Evolutionary conservation across 345 rosid genomes (phyloP), one percentile per base, ranked within the genome.

Genomic region (Combretum micranthum): DNA sequence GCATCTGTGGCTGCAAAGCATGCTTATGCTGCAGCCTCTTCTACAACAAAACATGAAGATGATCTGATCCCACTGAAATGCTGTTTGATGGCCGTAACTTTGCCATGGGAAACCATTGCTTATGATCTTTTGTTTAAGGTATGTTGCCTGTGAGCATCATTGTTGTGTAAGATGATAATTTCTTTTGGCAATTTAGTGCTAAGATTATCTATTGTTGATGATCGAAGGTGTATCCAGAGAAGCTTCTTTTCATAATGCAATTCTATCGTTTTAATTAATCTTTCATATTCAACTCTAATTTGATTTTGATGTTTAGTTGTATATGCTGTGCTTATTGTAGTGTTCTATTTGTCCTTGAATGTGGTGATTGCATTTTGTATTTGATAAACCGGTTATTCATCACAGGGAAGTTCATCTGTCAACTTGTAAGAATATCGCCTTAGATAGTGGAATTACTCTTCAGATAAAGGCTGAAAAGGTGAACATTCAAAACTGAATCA

Each of bases 81-180:
- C 81, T 85, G 97, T 61, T 78, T 94, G 53, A 94, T 94, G 97
- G 85, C 99, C 19, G 77, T 94, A 60, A 80, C 97, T 18, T 77
- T 94, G 70, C 96, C 97, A 0, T 90, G 99, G 99, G 97, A 90
- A 53, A 75, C 81, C 56, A 90, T 94, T 74, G 96, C 96, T 71
- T 75, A 80, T 62, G 97, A 94, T 78, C 96, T 94, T 60, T 70
- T 94, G 59, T 90, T 83, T 64, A 90, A 94, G 97, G 99, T 94
- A 60, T 70, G 68, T 50, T 64, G 37, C 25, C 47, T 18, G 18
- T 25, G 32, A 11, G 9, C 9, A 32, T 32, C 39, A 7, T 5
- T 32, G 9, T 32, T 32, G 6, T 7, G 9, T 32, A 32, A 32
- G 39, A 32, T 32, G 39, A 32, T 32, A 4, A 4, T 32, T 32